Conservation (phyloP, 2,329 filamentous ascomycete species). For the Cladosporium colombiae region DNA sequence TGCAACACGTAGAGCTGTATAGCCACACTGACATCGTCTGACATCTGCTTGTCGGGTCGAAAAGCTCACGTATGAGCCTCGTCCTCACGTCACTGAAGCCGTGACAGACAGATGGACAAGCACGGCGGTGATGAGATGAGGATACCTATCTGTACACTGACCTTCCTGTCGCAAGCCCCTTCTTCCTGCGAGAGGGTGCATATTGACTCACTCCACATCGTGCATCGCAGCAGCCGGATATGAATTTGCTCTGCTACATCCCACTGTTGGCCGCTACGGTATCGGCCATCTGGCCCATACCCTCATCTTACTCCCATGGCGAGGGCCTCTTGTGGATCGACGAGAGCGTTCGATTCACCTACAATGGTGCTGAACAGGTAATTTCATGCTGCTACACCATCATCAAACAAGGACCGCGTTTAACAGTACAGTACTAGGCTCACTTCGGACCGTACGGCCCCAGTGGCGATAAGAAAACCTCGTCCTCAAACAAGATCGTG, state of each 20-base stretch:
- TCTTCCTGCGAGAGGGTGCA: not conserved
- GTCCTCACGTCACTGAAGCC: too few species aligned
- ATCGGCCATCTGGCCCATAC: conserved; percentile 47
- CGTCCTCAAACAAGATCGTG: conserved; percentile 38
- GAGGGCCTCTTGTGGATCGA: conserved; percentile 44
- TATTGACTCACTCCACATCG: too few species aligned
- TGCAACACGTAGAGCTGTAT: too few species aligned
- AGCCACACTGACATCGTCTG: too few species aligned
- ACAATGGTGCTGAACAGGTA: conserved; percentile 32
- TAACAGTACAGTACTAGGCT: conserved; percentile 1
- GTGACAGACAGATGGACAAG: too few species aligned
- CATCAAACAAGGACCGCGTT: not conserved
- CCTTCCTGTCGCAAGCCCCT: not conserved
- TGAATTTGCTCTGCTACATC: conserved; percentile 4
- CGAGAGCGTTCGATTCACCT: conserved; percentile 41
- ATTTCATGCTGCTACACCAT: conserved; percentile 9
- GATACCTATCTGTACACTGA: too few species aligned
- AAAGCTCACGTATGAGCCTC: too few species aligned
- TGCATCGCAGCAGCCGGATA: not conserved
- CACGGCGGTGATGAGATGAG: too few species aligned
- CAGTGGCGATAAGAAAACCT: not conserved
- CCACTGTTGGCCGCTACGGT: conserved; percentile 24
- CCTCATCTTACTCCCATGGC: conserved; percentile 41
- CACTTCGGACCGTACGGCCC: not conserved
- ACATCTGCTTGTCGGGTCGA: too few species aligned